Base-by-base conservation (phyloP, 1,284 basidiomycete genomes). In the Mycena sp. region DNA sequence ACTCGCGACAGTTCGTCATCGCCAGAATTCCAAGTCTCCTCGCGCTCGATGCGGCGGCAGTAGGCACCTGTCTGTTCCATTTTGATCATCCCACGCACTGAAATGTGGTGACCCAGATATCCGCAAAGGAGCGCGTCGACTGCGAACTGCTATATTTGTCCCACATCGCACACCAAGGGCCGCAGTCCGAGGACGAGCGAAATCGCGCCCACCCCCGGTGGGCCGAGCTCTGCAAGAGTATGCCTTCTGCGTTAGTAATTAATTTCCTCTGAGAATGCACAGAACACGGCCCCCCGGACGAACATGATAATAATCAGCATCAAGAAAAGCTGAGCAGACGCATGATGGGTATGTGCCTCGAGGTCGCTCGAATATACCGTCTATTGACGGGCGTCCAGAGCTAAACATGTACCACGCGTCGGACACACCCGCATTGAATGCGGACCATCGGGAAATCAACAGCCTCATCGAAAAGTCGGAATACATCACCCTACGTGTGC, bases 61-160 rank as follows among this genome's bases (percentile, higher is more conserved):
- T n/a, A n/a, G n/a, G n/a, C 88, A 41, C 69, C 74, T 61, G 92
- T 93, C 74, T 70, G 86, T 78, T 9, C 63, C 50, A 60, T 62
- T 30, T 41, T n/a, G 45, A 52, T 44, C 55, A 35, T 58, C 37
- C 44, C 21, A 17, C 26, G 23, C 38, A 4, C 19, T 49, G 40
- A 30, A 57, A 62, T 30, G n/a, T n/a, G 25, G 1, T 11, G 17
- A 30, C 64, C 49, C 71, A 94, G 90, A 85, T 96, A 54, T 85
- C 88, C 5, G 60, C 76, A 9, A 86, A 85, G 64, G 95, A 97
- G 73, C 83, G 96, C 37, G 81, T 78, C n/a, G 96, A 98, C 71
- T 89, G 91, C 51, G 96, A 98, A 77, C 76, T 94, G 41, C 93
- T 91, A 73, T 97, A 96, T 76, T 80, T 96, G 55, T 89, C 89